Conservation (phyloP, 1,284 basidiomycete genomes). For the Rhodotorula mucilaginosa region DNA sequence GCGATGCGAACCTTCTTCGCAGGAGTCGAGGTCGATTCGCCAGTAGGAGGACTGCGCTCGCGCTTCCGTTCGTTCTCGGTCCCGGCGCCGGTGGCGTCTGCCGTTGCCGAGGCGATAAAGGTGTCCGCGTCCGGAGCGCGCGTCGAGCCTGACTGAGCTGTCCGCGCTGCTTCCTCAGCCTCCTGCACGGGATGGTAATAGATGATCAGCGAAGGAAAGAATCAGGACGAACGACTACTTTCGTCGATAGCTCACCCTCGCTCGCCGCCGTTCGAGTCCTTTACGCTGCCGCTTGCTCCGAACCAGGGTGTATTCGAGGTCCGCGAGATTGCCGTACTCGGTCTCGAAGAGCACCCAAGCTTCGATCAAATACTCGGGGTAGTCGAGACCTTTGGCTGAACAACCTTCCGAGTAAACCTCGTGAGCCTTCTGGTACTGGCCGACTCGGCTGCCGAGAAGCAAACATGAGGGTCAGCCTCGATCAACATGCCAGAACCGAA, state of each 20-base stretch:
- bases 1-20: conserved; percentile 40
- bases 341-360: conserved; percentile 84
- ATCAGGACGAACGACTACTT: not conserved
- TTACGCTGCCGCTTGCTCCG: conserved; percentile 52
- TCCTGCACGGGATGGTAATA: conserved; percentile 54
- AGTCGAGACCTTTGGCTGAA: conserved; percentile 69
- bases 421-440: conserved; percentile 59
- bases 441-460: conserved; percentile 30
- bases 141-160: conserved; percentile 43
- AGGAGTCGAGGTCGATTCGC: not conserved
- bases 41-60: conserved; percentile 35
- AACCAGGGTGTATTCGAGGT: conserved; percentile 61
- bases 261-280: conserved; percentile 65
- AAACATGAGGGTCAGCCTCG: not conserved
- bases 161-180: conserved; percentile 54
- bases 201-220: conserved; percentile 44
- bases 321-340: conserved; percentile 68
- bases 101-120: conserved; percentile 23
- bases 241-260: conserved; percentile 57
- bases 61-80: conserved; percentile 55
- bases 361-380: conserved; percentile 88
- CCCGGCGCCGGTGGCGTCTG: conserved; percentile 16
- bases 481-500: conserved; percentile 50
- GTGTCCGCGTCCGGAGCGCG: conserved; percentile 44
- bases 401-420: conserved; percentile 62